Evolutionary conservation across 1,284 basidiomycete species (phyloP), one percentile per base, ranked within the genome.

Genomic region (Chalciporus piperatoides): DNA sequence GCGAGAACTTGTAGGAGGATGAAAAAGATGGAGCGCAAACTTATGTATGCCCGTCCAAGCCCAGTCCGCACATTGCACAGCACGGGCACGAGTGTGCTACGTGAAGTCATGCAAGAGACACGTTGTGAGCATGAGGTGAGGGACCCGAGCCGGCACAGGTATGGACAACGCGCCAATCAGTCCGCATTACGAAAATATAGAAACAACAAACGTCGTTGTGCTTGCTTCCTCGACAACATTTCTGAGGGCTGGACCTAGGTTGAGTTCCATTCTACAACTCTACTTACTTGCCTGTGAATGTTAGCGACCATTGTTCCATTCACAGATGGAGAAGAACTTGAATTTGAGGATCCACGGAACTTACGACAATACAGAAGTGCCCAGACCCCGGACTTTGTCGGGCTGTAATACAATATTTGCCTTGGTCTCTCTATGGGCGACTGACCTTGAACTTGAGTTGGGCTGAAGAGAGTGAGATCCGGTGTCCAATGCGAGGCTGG

Each of bases 21-120:
- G 56, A 50, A 54, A 54, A 52, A 52, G 51, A 59, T 46, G 49
- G 41, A 27, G 61, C 57, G 59, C 50, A 64, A 54, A 36, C 55
- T 65, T 52, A 27, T 46, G 61, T 67, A 67, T 59, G 64, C 48
- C n/a, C n/a, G n/a, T n/a, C n/a, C n/a, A n/a, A n/a, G n/a, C n/a
- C 35, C 49, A 52, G 37, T 59, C 40, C 15, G 52, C 27, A 38
- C 46, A 37, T 42, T 44, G 50, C 61, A 64, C 57, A 54, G 62
- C 58, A 63, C 41, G 33, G 42, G 41, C 63, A 65, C 67, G 67
- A 68, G 64, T 63, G 60, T 66, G 60, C 55, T 8, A 48, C 48
- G 64, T 67, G 62, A 59, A 61, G 47, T 21, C 44, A 44, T 33
- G 42, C 51, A 47, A 27, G 45, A 46, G 43, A 43, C 63, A 69